Evolutionary conservation across 371 early-diverging fungal genomes (phyloP), one percentile per base, ranked within the genome.

Genomic region (Gilbertella persicaria): DNA sequence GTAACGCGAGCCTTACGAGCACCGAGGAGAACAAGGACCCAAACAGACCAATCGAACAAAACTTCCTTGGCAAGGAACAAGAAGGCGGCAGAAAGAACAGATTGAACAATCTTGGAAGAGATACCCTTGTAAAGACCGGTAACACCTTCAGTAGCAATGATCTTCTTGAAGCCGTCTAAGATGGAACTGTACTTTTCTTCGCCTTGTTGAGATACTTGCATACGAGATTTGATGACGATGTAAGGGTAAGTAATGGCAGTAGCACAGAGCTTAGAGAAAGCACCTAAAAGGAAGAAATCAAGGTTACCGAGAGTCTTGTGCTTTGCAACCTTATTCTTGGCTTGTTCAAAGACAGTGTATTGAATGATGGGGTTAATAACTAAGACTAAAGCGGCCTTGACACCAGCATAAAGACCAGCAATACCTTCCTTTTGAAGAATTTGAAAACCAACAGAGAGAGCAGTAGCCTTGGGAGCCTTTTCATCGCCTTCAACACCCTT

Each of bases 281-380:
- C 98, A 43, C 97, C 98, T 51, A 98, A 78, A 37, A 94, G 54
- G 83, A 98, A 98, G 72, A 95, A 94, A 76, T 98, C 95, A 33
- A 93, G 69, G 65, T 83, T 85, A 38, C 84, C 79, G 33, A 96
- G 80, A 4, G 67, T 68, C 66, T 81, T 83, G 29, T 53, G 41
- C 60, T 75, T 73, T 29, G 76, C 59, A 12, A 89, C 50, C 54
- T 73, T 73, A 52, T 79, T 83, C 85, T 92, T 93, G 61, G 93
- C 59, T 75, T 92, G 91, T 76, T 98, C 98, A 82, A 95, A 98
- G 6, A 88, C 91, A 6, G 96, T 94, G 75, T 94, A 97, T 78
- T 98, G 97, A 66, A 98, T 97, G 57, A 96, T 92, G 39, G 98
- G 98, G 81, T 98, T 98, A 74, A 90, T 88, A 53, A 98, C 98